Evolutionary conservation across 192 early-diverging fungal species (phyloP).

Genomic region (Coemansia sp.): DNA sequence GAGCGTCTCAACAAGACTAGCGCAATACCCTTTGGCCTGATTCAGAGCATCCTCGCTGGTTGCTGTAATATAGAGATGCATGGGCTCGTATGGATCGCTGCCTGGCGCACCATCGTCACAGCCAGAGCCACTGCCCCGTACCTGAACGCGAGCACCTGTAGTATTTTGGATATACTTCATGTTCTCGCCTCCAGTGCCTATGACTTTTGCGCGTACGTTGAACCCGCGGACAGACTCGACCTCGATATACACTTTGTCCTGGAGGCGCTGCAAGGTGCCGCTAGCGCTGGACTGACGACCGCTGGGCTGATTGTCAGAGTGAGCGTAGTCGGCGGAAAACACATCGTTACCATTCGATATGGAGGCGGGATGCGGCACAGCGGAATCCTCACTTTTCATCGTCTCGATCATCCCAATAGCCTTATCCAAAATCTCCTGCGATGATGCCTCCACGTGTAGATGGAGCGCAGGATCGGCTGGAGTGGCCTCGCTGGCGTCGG

Average conservation of each 20-base stretch:
- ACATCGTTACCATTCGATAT: neutral
- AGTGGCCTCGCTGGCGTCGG: slow-evolving; percentile 69
- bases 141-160: slow-evolving; percentile 74
- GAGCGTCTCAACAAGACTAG: slow-evolving; percentile 80
- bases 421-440: slow-evolving; percentile 66
- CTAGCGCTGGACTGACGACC: slow-evolving; percentile 11
- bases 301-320: slow-evolving; percentile 40
- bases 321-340: neutral
- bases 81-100: slow-evolving; percentile 69
- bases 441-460: slow-evolving; percentile 70
- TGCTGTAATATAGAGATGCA: slow-evolving; percentile 79
- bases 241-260: slow-evolving; percentile 72
- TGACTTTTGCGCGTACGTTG: slow-evolving; percentile 83
- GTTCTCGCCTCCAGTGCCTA: slow-evolving; percentile 75
- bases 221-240: slow-evolving; percentile 75
- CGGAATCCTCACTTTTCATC: slow-evolving; percentile 38
- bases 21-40: slow-evolving; percentile 65
- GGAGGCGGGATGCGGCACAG: slow-evolving; percentile 2
- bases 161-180: slow-evolving; percentile 87
- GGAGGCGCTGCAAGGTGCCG: slow-evolving; percentile 16
- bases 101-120: slow-evolving; percentile 65
- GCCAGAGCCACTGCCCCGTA: slow-evolving; percentile 84
- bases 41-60: slow-evolving; percentile 65
- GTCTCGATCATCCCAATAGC: slow-evolving; percentile 75
- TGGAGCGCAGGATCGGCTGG: slow-evolving; percentile 78